Conservation (phyloP, 768 basidiomycete species). For the Rhizopogon vulgaris region DNA sequence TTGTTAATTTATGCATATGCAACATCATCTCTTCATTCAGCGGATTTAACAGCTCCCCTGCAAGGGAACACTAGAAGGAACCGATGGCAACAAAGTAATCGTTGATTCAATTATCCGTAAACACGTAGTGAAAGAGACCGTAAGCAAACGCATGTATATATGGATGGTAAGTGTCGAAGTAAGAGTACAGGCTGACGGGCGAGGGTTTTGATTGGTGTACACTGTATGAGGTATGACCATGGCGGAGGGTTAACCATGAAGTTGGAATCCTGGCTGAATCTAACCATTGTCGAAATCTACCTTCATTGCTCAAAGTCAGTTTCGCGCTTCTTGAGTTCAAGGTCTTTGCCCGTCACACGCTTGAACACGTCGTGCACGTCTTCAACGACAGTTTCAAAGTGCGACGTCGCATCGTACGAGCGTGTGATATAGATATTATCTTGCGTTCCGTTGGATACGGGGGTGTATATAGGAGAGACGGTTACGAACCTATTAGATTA, state of each 20-base stretch:
- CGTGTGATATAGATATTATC: conserved; percentile 97
- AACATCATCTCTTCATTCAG: too few species aligned
- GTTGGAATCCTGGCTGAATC: not conserved
- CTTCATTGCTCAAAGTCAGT: conserved; percentile 50
- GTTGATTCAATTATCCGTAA: not conserved
- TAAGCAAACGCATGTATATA: not conserved
- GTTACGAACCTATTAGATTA: conserved; percentile 69
- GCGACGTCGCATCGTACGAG: conserved; percentile 97
- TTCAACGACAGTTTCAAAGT: conserved; percentile 98
- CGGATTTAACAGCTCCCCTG: too few species aligned
- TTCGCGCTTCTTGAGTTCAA: conserved; percentile 87
- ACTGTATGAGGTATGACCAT: not conserved
- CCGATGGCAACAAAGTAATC: too few species aligned
- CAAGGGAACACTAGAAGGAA: too few species aligned
- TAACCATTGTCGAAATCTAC: not conserved
- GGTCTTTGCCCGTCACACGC: conserved; percentile 68
- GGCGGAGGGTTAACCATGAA: not conserved
- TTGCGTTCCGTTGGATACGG: conserved; percentile 69
- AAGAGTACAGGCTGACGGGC: conserved; percentile 1
- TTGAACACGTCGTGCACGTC: conserved; percentile 97
- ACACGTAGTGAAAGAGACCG: not conserved
- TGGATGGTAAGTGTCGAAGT: not conserved
- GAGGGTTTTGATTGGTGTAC: not conserved
- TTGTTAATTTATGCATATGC: too few species aligned
- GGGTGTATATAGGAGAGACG: conserved; percentile 83